Evolutionary conservation across 345 rosid species (phyloP), one percentile per base, ranked within the genome.

Genomic region (Eucalyptus marginata): DNA sequence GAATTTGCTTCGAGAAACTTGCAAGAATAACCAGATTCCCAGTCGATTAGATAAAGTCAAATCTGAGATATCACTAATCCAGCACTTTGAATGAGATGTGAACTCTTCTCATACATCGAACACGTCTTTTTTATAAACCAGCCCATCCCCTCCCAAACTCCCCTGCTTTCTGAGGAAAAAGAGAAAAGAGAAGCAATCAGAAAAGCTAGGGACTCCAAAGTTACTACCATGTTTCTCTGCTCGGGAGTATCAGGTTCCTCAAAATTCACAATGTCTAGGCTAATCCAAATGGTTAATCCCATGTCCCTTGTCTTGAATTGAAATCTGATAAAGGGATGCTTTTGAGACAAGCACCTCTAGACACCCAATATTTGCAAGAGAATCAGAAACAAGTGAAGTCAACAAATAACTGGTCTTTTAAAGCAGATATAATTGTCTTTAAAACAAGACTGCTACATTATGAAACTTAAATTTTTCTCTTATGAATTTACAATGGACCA

Each of bases 321-420:
- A 66, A 66, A 66, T 66, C 40, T 66, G 76, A n/a, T 66, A 33
- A 33, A 68, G 44, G 24, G 24, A 43, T 17, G 12, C 36, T 66
- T 68, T 16, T 0, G 22, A 33, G 3, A 68, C 13, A 2, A 68
- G 43, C 80, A 68, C 80, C 80, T 4, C 43, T 16, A 49, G 50
- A 49, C 50, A 49, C 50, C 50, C 76, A 64, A n/a, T 13, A 14
- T 64, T 64, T 27, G 76, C 76, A n/a, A 64, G 76, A n/a, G 17
- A 64, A 64, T 14, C 40, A 31, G 20, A 66, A 66, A 33, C 79
- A 98, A 98, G 40, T 31, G 22, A 66, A 31, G 79, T 31, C 79
- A 31, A n/a, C 10, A 14, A 66, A n/a, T n/a, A 17, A 66, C 6
- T 31, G 20, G 79, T 31, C n/a, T 66, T 66, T 7, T 6, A 7